Percentiles rank a stretch among this genome's conserved stretches.
Evolutionary conservation across 176 grass and related monocot species (phyloP).

Genomic region (Aegilops sharonensis): DNA sequence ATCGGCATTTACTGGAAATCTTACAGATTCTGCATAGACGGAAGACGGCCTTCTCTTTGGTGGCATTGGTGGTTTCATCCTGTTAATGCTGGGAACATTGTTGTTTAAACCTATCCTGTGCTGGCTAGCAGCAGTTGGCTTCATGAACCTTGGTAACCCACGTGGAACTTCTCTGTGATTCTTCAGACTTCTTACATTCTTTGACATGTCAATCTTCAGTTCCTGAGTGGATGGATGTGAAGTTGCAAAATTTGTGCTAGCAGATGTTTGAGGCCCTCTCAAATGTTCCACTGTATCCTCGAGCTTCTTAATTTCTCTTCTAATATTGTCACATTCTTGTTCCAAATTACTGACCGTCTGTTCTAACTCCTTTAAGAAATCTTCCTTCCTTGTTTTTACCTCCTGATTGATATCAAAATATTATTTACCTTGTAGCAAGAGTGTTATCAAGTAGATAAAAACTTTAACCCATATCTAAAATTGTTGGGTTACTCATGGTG

Average conservation of each 20-base stretch:
- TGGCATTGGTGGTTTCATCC: slow-evolving; percentile 51
- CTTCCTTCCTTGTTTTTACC: slow-evolving; percentile 58
- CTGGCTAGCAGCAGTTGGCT: slow-evolving; percentile 76
- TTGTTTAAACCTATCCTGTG: slow-evolving; percentile 57
- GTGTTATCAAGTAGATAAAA: not conserved
- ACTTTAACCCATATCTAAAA: not conserved
- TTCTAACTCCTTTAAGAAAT: slow-evolving; percentile 50
- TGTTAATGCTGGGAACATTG: slow-evolving; percentile 33
- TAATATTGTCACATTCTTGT: slow-evolving; percentile 70
- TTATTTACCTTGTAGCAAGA: slow-evolving; percentile 17
- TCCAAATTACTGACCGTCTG: slow-evolving; percentile 62
- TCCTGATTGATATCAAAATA: slow-evolving; percentile 54
- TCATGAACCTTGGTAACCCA: slow-evolving; percentile 83
- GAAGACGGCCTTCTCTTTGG: slow-evolving; percentile 64
- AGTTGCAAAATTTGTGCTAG: slow-evolving; percentile 28
- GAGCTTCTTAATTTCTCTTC: slow-evolving; percentile 57
- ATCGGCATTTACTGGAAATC: slow-evolving; percentile 46
- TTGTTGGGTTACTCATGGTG: not conserved
- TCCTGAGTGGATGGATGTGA: slow-evolving; percentile 47
- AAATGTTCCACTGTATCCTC: slow-evolving; percentile 52
- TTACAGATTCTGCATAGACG: slow-evolving; percentile 91
- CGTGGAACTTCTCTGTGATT: slow-evolving; percentile 41
- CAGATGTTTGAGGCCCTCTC: slow-evolving; percentile 34
- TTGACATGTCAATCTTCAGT: slow-evolving; percentile 39
- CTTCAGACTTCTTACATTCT: slow-evolving; percentile 34